A percentile compares a stretch with the other conserved stretches of the same genome.
Conservation (phyloP, 2,329 filamentous ascomycete genomes). For the Fonsecaea multimorphosa region DNA sequence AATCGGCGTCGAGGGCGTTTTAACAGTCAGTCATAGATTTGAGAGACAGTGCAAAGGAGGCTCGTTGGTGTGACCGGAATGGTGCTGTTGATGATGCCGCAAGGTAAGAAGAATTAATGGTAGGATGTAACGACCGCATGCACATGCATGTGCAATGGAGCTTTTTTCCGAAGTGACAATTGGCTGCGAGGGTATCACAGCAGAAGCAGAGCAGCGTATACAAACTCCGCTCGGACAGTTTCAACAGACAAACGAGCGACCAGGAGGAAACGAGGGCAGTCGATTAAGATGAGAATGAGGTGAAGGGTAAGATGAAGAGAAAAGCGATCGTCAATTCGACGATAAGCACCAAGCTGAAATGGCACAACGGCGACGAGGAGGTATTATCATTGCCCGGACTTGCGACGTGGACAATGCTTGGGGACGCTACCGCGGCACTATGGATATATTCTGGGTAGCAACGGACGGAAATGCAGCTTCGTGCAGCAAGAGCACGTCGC, state of each 20-base stretch:
- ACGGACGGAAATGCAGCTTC: slow-evolving; percentile 10
- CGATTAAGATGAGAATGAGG: not conserved
- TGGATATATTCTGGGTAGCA: slow-evolving; percentile 9
- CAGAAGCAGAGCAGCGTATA: not conserved
- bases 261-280: slow-evolving; percentile 9
- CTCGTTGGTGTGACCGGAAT: slow-evolving; percentile 3
- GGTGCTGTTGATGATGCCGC: slow-evolving; percentile 14
- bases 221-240: not conserved
- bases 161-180: slow-evolving; percentile 19
- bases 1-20: slow-evolving; percentile 7
- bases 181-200: slow-evolving; percentile 15
- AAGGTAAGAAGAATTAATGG: slow-evolving; percentile 15
- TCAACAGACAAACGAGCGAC: slow-evolving; percentile 27
- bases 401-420: not conserved
- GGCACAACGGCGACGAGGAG: slow-evolving; percentile 29
- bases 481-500: not conserved
- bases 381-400: slow-evolving; percentile 20
- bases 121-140: slow-evolving; percentile 25
- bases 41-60: slow-evolving; percentile 9
- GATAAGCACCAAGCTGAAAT: slow-evolving; percentile 8
- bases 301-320: slow-evolving; percentile 2
- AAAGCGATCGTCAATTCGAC: slow-evolving; percentile 7
- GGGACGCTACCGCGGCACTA: not conserved
- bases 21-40: slow-evolving; percentile 25
- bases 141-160: slow-evolving; percentile 36